Base-by-base conservation (phyloP, 2,329 filamentous ascomycete species). In the Huntiella decipiens region DNA sequence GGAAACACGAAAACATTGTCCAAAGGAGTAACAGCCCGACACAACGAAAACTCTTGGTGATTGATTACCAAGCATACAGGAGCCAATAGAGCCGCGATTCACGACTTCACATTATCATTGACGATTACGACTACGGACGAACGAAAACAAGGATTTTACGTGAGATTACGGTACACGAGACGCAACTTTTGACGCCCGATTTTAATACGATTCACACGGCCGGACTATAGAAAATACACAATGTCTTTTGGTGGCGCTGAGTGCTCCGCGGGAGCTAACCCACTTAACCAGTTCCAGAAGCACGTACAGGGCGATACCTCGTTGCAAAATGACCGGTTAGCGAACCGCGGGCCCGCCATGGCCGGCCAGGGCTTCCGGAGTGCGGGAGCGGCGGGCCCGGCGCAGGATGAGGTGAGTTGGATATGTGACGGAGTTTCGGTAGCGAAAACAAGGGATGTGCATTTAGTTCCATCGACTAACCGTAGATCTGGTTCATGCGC, bases 231-330 rank as follows among this genome's bases (percentile, higher is more conserved):
- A 28, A 28, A 28, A 28, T 28, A 28, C 31, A 34, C 28, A n/a
- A 43, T 43, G 40, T 43, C 40, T 43, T 96, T 98, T 63, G 84
- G 84, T 62, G 87, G 88, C 55, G 82, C 88, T 55, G 91, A 96
- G 67, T 98, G 91, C 71, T 96, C 88, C 47, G 92, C 91, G 51
- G 86, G 83, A 53, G 85, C 81, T 58, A 98, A 98, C 63, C 91
- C 92, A 48, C 77, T 98, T 56, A 88, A 84, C 60, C 91, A 96
- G 68, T 93, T 98, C 62, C 85, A 87, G 53, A 98, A 98, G 64
- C 87, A 95, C 63, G 84, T 91, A 48, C 83, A 92, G 59, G 85
- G 93, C 71, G 91, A 98, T 67, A 93, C 87, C 65, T 91, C 83
- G 48, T 68, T 96, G 48, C 91, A 96, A 65, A 74, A 87, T 56